These are phyloP conservation scores for Debaryomyces castellii DNA, from an alignment of 805 yeast species.

Conservation along the genomic window DNA sequence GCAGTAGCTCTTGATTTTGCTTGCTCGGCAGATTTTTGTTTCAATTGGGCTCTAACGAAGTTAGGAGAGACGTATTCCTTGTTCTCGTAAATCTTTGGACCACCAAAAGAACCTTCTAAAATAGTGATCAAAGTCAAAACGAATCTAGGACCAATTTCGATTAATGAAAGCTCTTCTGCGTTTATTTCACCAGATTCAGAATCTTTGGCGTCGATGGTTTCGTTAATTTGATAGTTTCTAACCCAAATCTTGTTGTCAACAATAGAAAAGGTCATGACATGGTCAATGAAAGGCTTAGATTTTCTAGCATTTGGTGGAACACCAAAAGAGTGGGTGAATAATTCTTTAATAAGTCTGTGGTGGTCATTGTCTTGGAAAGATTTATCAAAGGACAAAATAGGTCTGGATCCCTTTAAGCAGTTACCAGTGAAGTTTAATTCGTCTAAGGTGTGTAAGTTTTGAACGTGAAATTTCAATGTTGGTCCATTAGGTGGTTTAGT, in stretches of 20 bases:
- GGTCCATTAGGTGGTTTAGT: conserved; percentile 98
- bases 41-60: conserved; percentile 85
- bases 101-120: conserved; percentile 95
- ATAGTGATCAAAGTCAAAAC: conserved; percentile 90
- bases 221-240: conserved; percentile 87
- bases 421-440: conserved; percentile 96
- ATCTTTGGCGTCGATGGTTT: conserved; percentile 59
- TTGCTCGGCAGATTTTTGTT: conserved; percentile 74
- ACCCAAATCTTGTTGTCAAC: conserved; percentile 96
- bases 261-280: conserved; percentile 87
- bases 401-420: conserved; percentile 93
- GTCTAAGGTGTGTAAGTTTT: conserved; percentile 93
- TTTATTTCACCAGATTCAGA: conserved; percentile 42
- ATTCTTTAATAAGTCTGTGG: conserved; percentile 72
- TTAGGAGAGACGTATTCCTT: conserved; percentile 96
- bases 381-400: conserved; percentile 84
- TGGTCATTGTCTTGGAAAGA: conserved; percentile 68
- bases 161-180: conserved; percentile 65
- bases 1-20: conserved; percentile 80
- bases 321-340: conserved; percentile 58
- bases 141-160: conserved; percentile 96
- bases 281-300: conserved; percentile 92
- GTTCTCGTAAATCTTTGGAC: conserved; percentile 96
- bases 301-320: conserved; percentile 94
- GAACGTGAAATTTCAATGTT: conserved; percentile 88